Conservation (phyloP, 2,329 filamentous ascomycete genomes). For the Fusarium staphyleae region DNA sequence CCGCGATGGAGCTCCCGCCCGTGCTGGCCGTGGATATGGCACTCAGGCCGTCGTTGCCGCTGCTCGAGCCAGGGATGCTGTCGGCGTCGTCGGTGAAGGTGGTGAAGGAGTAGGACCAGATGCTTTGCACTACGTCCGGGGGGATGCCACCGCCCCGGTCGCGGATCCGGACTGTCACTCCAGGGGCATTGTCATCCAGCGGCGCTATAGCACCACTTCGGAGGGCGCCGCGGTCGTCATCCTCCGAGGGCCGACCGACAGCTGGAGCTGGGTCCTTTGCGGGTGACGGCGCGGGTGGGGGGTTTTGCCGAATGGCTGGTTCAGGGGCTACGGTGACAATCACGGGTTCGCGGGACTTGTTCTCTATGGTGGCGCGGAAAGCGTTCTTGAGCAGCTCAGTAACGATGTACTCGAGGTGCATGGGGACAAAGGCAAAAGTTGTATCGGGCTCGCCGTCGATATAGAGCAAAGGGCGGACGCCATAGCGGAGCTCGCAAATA, state of each 20-base stretch:
- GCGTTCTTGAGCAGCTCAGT: slow-evolving; percentile 97
- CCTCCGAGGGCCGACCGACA: slow-evolving; percentile 16
- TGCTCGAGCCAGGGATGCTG: slow-evolving; percentile 51
- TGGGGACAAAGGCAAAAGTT: slow-evolving; percentile 92
- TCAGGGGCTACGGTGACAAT: slow-evolving; percentile 90
- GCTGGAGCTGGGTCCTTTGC: not conserved
- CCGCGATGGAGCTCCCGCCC: slow-evolving; percentile 85
- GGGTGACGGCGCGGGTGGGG: slow-evolving; percentile 38
- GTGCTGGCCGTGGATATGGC: slow-evolving; percentile 75
- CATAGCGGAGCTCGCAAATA: slow-evolving; percentile 96
- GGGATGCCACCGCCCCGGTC: slow-evolving; percentile 94
- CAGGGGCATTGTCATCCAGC: slow-evolving; percentile 72
- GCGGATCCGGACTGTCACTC: slow-evolving; percentile 92
- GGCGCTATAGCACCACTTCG: slow-evolving; percentile 60
- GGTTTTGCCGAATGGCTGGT: slow-evolving; percentile 50
- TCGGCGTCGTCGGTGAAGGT: slow-evolving; percentile 76
- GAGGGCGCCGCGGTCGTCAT: slow-evolving; percentile 51
- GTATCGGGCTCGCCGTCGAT: slow-evolving; percentile 87
- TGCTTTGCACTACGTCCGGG: slow-evolving; percentile 81
- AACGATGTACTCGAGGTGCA: slow-evolving; percentile 96
- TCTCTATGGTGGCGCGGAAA: slow-evolving; percentile 91
- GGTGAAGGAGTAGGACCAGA: slow-evolving; percentile 98
- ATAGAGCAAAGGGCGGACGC: slow-evolving; percentile 78
- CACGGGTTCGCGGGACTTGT: slow-evolving; percentile 79
- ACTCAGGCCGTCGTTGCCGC: slow-evolving; percentile 66